A percentile compares a stretch with the other conserved stretches of the same genome.
phyloP scores from a whole-genome alignment of 257 asterid genomes.

The Gentiana straminea region DNA sequence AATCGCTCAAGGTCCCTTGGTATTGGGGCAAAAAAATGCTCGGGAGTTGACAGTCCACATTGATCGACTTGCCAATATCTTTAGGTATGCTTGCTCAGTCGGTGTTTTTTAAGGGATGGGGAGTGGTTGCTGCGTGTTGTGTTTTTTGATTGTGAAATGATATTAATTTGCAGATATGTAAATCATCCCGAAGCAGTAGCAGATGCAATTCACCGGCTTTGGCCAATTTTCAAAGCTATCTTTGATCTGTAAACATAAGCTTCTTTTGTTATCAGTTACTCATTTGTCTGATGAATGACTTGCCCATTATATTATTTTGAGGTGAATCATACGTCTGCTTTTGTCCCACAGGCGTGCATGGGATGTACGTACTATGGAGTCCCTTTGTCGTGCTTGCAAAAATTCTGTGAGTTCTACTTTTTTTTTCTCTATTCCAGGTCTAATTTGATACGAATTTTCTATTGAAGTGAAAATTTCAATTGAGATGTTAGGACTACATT shows the following conservation, averaged over 20 bases:
- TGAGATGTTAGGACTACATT: too few species aligned
- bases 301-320: neutral
- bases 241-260: constrained; percentile 70
- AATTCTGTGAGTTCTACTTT: constrained; percentile 65
- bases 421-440: too few species aligned
- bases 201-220: constrained; percentile 88
- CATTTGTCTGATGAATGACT: neutral
- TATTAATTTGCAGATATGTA: constrained; percentile 53
- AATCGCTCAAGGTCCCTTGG: constrained; percentile 70
- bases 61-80: constrained; percentile 86
- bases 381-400: constrained; percentile 98
- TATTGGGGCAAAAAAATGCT: constrained; percentile 76
- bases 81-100: constrained; percentile 43
- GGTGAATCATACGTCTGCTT: constrained; percentile 6
- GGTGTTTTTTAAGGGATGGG: neutral
- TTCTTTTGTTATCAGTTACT: constrained; percentile 2
- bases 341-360: constrained; percentile 68
- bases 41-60: constrained; percentile 94
- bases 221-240: constrained; percentile 95
- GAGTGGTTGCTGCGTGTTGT: constrained; percentile 2
- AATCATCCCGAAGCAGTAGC: constrained; percentile 99
- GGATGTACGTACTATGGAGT: constrained; percentile 99
- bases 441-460: too few species aligned
- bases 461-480: too few species aligned
- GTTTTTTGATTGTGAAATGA: constrained; percentile 13